Evolutionary conservation across 2,329 filamentous ascomycete genomes (phyloP).

Genomic region (Dryadomyces quercivorus): DNA sequence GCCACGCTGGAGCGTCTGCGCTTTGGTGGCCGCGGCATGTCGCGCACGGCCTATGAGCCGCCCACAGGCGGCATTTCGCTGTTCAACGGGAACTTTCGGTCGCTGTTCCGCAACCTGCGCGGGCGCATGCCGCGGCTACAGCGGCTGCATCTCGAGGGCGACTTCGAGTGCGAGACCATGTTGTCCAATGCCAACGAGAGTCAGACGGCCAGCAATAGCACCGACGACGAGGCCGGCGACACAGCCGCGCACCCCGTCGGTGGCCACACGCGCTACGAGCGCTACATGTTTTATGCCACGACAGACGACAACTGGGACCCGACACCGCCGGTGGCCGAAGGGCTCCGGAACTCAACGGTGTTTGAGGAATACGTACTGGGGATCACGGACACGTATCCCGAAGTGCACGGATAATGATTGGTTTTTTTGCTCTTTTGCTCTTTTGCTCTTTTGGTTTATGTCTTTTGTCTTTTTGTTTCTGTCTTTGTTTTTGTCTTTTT

Average conservation of each 20-base stretch:
- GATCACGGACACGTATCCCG: slow-evolving; percentile 23
- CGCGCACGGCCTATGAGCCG: slow-evolving; percentile 13
- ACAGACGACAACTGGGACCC: slow-evolving; percentile 27
- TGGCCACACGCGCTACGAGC: slow-evolving; percentile 17
- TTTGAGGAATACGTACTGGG: slow-evolving; percentile 5
- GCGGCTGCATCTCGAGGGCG: slow-evolving; percentile 32
- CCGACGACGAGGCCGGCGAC: background rate
- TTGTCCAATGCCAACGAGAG: background rate
- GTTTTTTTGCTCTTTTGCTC: background rate
- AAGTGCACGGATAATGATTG: background rate
- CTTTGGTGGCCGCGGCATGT: slow-evolving; percentile 31
- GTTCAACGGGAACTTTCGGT: slow-evolving; percentile 29
- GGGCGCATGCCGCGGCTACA: slow-evolving; percentile 23
- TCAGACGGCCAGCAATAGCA: background rate
- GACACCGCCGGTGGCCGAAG: slow-evolving; percentile 11
- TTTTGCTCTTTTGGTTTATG: background rate
- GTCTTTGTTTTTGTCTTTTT: background rate
- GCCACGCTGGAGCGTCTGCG: slow-evolving; percentile 26
- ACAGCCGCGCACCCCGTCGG: background rate
- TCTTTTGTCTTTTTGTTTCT: background rate
- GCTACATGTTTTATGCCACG: slow-evolving; percentile 28
- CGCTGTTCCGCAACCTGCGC: slow-evolving; percentile 28
- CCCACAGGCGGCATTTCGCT: slow-evolving; percentile 32
- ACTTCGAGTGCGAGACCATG: slow-evolving; percentile 24
- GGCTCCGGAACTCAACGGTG: slow-evolving; percentile 19